phyloP scores from a whole-genome alignment of 2,329 filamentous ascomycete species.

The Aureobasidium sp. region DNA sequence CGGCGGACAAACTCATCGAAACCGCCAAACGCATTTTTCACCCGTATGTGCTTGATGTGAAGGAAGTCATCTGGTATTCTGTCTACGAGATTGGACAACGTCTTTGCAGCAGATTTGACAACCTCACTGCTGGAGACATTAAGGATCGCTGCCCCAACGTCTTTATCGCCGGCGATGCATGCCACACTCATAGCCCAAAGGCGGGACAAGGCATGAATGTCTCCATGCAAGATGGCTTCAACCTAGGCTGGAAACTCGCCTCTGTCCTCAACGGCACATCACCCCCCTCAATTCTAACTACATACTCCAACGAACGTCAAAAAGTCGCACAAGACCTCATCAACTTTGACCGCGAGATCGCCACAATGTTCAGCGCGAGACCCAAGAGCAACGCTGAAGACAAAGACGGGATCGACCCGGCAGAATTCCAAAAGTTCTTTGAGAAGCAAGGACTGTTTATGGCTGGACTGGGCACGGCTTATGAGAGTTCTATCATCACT shows the following conservation, averaged over 20 bases:
- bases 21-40: conserved; percentile 57
- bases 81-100: conserved; percentile 46
- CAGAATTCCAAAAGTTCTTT: conserved; percentile 20
- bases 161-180: conserved; percentile 45
- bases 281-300: conserved; percentile 33
- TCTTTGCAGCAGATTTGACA: conserved; percentile 39
- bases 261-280: conserved; percentile 34
- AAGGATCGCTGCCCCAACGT: conserved; percentile 36
- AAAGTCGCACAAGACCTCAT: conserved; percentile 41
- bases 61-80: conserved; percentile 45
- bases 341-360: conserved; percentile 37
- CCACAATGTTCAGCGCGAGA: conserved; percentile 19
- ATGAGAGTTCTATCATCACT: conserved; percentile 44
- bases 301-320: conserved; percentile 37
- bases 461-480: conserved; percentile 52
- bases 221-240: conserved; percentile 39
- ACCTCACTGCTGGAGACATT: conserved; percentile 28
- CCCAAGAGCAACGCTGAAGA: conserved; percentile 15
- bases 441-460: conserved; percentile 11
- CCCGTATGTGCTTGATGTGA: conserved; percentile 55
- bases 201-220: conserved; percentile 45
- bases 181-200: conserved; percentile 30
- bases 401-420: conserved; percentile 28
- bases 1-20: conserved; percentile 50
- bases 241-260: conserved; percentile 41